Base-by-base conservation (phyloP, 1,284 basidiomycete genomes). In the Cryptococcus sp. region DNA sequence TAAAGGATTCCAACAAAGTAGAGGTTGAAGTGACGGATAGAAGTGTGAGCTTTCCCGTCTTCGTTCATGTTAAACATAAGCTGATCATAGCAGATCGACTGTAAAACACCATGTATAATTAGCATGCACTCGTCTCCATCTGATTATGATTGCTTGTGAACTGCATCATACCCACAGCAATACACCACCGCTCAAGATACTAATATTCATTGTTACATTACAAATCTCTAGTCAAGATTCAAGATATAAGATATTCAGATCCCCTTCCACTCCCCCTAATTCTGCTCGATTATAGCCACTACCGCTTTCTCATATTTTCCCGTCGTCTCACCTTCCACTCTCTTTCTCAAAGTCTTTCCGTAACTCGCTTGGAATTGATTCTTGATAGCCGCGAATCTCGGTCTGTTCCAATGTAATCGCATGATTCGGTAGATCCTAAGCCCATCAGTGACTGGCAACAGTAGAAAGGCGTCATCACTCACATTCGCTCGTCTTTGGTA, bases 401-500 rank as follows among this genome's bases (percentile, higher is more conserved):
- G 71, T 51, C 71, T 57, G 63, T 77, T 72, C 77, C 77, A 78
- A 59, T 76, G 76, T 23, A 53, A 55, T 49, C 77, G 57, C 38
- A 73, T 66, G 48, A 78, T 60, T 42, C 77, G 68, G 58, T 73
- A 78, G 52, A 70, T 65, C 56, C 68, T 71, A 46, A 7, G 1
- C 11, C 14, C 36, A 45, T 61, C 58, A 60, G 53, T 43, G 33
- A 41, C 15, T 50, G 50, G 3, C 11, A 30, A 31, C 35, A 6
- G 30, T n/a, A n/a, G 35, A 52, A 15, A 46, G 15, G 15, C 8
- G 47, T 23, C 3, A 33, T 11, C 4, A 65, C 68, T 60, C 59
- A 74, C 56, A 78, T 56, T 35, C 76, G 54, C 61, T 78, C 77
- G 54, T 78, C 76, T 62, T 77, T 77, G 6, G 76, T 78, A 34